phyloP scores from a whole-genome alignment of 1,284 basidiomycete species.

The Schizophyllum amplum region DNA sequence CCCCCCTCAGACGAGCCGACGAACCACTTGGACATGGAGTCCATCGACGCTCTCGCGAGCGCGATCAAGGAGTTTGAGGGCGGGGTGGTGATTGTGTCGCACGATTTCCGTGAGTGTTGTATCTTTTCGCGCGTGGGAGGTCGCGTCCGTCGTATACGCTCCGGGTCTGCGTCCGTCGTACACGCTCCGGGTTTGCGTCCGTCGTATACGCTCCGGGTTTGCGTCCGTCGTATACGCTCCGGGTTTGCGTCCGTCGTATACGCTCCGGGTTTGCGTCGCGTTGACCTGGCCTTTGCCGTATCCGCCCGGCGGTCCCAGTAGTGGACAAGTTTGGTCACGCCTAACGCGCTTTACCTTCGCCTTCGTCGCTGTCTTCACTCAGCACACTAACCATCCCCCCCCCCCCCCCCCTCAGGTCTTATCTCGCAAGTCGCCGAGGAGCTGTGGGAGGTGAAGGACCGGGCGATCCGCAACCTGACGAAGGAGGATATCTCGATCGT shows the following conservation, averaged over 20 bases:
- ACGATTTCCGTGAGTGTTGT: slow-evolving; percentile 79
- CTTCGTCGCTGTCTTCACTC: slow-evolving; percentile 9
- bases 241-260: no score
- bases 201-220: no score
- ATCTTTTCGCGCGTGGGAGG: no score
- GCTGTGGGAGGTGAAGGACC: slow-evolving; percentile 96
- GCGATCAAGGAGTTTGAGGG: slow-evolving; percentile 98
- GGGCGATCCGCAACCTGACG: slow-evolving; percentile 89
- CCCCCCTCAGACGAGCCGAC: slow-evolving; percentile 80
- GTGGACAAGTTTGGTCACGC: no score
- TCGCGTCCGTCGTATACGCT: slow-evolving; percentile 1
- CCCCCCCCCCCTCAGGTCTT: slow-evolving; percentile 43
- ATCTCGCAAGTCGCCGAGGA: slow-evolving; percentile 96
- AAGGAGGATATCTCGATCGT: slow-evolving; percentile 84
- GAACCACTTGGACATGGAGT: slow-evolving; percentile 92
- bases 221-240: no score
- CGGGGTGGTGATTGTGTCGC: slow-evolving; percentile 95
- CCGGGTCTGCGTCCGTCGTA: no score
- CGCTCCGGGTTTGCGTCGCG: no score
- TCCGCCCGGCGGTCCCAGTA: no score
- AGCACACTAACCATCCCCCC: slow-evolving; percentile 4
- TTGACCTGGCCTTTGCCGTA: no score
- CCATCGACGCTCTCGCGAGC: slow-evolving; percentile 89
- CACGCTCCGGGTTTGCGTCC: no score
- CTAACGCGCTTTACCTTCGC: no score